These are phyloP conservation scores for Kokia cookei DNA, from an alignment of 441 rosid species.

Conservation along the genomic window DNA sequence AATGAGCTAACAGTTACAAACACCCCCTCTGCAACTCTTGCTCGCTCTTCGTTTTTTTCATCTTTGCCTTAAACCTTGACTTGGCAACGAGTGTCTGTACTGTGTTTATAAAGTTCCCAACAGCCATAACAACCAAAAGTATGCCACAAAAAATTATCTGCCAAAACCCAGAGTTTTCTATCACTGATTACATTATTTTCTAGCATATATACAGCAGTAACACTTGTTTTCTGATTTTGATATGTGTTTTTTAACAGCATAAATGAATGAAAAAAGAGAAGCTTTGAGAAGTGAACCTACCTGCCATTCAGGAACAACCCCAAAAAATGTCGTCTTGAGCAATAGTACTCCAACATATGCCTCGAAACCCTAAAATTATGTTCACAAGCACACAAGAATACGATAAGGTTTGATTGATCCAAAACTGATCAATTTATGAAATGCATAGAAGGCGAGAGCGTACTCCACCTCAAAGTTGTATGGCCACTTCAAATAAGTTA, in stretches of 20 bases:
- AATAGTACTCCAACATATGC: conserved; percentile 84
- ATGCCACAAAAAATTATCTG: conserved; percentile 80
- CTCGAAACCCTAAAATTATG: conserved; percentile 67
- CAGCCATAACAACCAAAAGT: conserved; percentile 83
- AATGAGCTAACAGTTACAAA: conserved; percentile 4
- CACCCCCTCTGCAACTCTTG: conserved; percentile 33
- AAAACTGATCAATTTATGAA: not conserved
- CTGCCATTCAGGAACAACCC: conserved; percentile 92
- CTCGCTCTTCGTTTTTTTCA: conserved; percentile 83
- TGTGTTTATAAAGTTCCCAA: conserved; percentile 84
- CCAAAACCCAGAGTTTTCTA: conserved; percentile 10
- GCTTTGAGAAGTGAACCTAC: conserved; percentile 16
- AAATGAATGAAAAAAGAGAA: not conserved
- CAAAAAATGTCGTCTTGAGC: conserved; percentile 70
- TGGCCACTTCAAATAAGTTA: not conserved
- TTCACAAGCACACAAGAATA: conserved; percentile 3
- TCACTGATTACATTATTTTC: not conserved
- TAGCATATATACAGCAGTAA: not conserved
- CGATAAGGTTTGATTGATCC: not conserved
- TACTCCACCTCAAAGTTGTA: not conserved
- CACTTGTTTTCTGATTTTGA: not conserved
- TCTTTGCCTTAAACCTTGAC: conserved; percentile 95
- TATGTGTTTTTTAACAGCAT: not conserved
- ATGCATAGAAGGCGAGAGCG: not conserved
- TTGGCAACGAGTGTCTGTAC: conserved; percentile 74